Base-by-base conservation (phyloP, 768 basidiomycete genomes). In the Podaxis sp. region DNA sequence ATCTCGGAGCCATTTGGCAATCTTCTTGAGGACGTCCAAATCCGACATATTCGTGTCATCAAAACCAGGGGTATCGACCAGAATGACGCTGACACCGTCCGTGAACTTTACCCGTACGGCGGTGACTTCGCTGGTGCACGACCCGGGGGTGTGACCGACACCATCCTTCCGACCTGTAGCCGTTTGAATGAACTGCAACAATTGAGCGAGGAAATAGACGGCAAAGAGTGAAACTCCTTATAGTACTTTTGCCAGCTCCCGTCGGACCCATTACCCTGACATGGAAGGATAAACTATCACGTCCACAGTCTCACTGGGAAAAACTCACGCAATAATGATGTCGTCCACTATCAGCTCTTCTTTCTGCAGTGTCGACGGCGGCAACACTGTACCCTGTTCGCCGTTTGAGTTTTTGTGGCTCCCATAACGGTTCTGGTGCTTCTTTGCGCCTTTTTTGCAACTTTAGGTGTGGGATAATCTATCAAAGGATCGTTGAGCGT, bases 61-160 rank as follows among this genome's bases (percentile, higher is more conserved):
- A 33, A 64, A 66, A 7, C 59, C 66, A 20, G 66, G 66, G 2
- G 66, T 64, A 20, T 66, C 66, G 20, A 66, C 56, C 11, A 66
- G 46, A 8, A 44, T 33, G 10, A 64, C 10, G 4, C 37, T 30
- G 26, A 33, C 37, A 13, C 56, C 50, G 17, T 59, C 57, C 7
- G 26, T 46, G 33, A 20, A 44, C 15, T 17, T 17, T 5, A 64
- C 26, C 20, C 57, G 51, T 26, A 53, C 20, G 1, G 57, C 50
- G 2, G 36, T n/a, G 24, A 59, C 36, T 13, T n/a, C 17, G 6
- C 15, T 26, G 2, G 63, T 64, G 38, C 24, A 53, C 11, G 63
- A 64, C 13, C 30, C 50, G n/a, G 55, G 52, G 15, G 40, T 58
- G 11, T 58, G 50, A 10, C 57, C 57, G 20, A 64, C 56, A 15